These are phyloP conservation scores for Lachancea mirantina DNA, from an alignment of 805 yeast genomes.

Conservation along the genomic window DNA sequence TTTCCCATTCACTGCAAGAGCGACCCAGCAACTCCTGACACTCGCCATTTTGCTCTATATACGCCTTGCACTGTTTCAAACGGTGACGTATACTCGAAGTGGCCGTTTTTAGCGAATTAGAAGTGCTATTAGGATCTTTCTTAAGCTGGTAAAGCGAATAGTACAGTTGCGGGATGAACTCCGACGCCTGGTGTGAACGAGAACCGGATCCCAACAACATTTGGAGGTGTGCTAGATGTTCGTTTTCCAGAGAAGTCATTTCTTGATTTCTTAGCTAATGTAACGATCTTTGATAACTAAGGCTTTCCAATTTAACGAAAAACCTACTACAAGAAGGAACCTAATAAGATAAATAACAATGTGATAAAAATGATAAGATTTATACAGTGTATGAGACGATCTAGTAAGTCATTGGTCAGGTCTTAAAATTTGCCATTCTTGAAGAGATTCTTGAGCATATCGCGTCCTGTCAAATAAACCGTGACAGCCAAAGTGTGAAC, in stretches of 20 bases:
- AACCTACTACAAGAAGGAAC: too few species aligned
- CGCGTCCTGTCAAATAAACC: constrained; percentile 63
- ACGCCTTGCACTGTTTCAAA: constrained; percentile 24
- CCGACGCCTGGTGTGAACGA: constrained; percentile 7
- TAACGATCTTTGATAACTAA: too few species aligned
- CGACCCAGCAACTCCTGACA: constrained; percentile 21
- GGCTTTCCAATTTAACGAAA: too few species aligned
- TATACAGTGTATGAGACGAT: too few species aligned
- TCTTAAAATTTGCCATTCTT: constrained; percentile 57
- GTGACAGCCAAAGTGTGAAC: constrained; percentile 61
- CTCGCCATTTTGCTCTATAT: constrained; percentile 26
- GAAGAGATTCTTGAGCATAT: constrained; percentile 63
- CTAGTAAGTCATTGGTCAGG: not conserved
- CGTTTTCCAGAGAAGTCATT: constrained; percentile 1
- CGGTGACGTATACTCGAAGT: constrained; percentile 29
- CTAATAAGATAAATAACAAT: too few species aligned
- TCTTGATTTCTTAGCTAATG: not conserved
- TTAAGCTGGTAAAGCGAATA: constrained; percentile 27
- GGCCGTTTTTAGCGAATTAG: constrained; percentile 26
- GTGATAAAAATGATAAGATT: too few species aligned
- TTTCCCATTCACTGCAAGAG: constrained; percentile 26
- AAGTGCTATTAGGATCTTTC: constrained; percentile 27
- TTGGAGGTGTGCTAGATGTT: constrained; percentile 5
- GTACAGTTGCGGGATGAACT: constrained; percentile 30
- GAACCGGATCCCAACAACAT: constrained; percentile 3